Evolutionary conservation across 1,284 basidiomycete genomes (phyloP).

Genomic region (Mycocalia duriaeana): DNA sequence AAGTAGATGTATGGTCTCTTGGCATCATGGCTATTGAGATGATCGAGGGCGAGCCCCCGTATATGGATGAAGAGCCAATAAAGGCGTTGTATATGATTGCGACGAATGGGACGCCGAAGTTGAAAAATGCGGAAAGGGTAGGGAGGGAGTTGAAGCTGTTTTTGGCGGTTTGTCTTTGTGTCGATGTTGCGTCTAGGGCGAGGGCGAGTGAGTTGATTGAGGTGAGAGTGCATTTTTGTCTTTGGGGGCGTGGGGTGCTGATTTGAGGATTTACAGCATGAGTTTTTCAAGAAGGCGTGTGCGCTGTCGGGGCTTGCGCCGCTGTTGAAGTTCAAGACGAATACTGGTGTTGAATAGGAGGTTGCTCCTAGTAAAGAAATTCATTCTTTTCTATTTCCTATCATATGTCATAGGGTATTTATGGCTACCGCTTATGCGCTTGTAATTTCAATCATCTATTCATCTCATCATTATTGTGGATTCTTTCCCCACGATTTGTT

Average conservation of each 20-base stretch:
- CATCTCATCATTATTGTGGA: no score
- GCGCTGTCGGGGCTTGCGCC: slow-evolving; percentile 78
- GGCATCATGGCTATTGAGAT: slow-evolving; percentile 99
- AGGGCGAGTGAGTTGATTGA: slow-evolving; percentile 89
- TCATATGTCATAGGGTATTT: no score
- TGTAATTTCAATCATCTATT: no score
- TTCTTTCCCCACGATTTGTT: no score
- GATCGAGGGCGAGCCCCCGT: slow-evolving; percentile 99
- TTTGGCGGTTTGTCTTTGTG: slow-evolving; percentile 93
- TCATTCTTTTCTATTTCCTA: no score
- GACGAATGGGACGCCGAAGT: slow-evolving; percentile 94
- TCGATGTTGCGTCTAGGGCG: slow-evolving; percentile 92
- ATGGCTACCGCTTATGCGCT: no score
- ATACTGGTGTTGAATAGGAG: no score
- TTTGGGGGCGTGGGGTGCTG: slow-evolving; percentile 7
- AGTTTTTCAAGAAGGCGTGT: slow-evolving; percentile 87
- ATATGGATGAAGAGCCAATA: slow-evolving; percentile 94
- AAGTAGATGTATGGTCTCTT: slow-evolving; percentile 98
- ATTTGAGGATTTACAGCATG: slow-evolving; percentile 59
- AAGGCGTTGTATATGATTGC: slow-evolving; percentile 97
- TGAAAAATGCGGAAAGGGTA: slow-evolving; percentile 93
- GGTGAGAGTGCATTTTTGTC: slow-evolving; percentile 42
- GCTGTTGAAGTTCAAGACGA: slow-evolving; percentile 69
- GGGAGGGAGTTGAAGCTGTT: slow-evolving; percentile 93
- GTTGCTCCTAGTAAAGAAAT: no score